Base-by-base conservation (phyloP, 2,329 filamentous ascomycete species). In the Colletotrichum tofieldiae region DNA sequence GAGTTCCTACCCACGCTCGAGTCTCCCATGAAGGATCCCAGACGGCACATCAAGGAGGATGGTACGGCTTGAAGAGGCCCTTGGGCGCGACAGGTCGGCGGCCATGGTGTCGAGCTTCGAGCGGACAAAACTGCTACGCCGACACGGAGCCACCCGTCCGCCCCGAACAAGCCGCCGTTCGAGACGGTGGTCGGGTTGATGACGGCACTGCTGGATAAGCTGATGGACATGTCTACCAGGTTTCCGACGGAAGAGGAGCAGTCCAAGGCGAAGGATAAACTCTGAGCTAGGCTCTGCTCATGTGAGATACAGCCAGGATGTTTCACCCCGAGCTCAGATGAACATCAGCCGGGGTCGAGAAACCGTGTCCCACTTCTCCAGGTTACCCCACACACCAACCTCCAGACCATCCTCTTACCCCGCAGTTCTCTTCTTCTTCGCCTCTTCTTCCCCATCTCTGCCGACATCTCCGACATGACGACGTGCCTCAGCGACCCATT, bases 181-280 rank as follows among this genome's bases (percentile, higher is more conserved):
- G 88, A 91, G 82, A 88, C 86, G 0, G 86, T 84, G 0, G 84
- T 84, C 69, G 88, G 86, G 0, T 75, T 92, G 29, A 73, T 92
- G 78, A 80, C 86, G 0, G 88, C 89, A 18, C 89, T 89, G 0
- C 81, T 91, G 23, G 90, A 91, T 77, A 85, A 84, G 71, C 73
- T 92, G 41, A 80, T 80, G 47, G 88, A 91, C 77, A 62, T 90
- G 8, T 89, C 91, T 74, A 79, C 85, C 26, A 87, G 86, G 76
- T 92, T 90, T 75, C 87, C 87, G 23, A 29, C 23, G 14, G 49
- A 52, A 12, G 26, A 52, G 49, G 49, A 52, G 49, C 9, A 18
- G 26, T 23, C 26, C 18, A 52, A 52, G 49, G 47, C 47, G 16
- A 51, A 51, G 12, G 23, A 3, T 2, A 11, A 51, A 14, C 5